Evolutionary conservation across 768 basidiomycete species (phyloP).

Genomic region (Pleurotus giganteus): DNA sequence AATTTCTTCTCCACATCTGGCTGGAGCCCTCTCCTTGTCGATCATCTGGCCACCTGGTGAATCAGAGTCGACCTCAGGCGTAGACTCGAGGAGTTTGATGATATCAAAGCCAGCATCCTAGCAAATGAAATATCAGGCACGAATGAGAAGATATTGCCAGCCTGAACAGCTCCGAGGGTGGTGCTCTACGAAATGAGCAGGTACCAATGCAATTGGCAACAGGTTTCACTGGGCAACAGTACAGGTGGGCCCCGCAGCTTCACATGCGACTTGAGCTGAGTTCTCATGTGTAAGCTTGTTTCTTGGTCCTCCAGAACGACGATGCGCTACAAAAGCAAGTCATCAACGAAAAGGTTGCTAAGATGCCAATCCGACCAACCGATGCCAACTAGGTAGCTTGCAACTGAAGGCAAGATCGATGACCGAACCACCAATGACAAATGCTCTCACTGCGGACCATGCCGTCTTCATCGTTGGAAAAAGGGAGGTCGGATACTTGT

Average conservation of each 20-base stretch:
- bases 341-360: background rate
- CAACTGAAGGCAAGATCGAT: constrained; percentile 78
- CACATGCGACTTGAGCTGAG: constrained; percentile 88
- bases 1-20: too few relatives aligned
- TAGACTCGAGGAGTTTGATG: constrained; percentile 70
- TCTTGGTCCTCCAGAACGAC: constrained; percentile 85
- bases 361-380: constrained; percentile 41
- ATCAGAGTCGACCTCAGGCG: constrained; percentile 79
- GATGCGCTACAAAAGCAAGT: constrained; percentile 46
- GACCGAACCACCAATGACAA: constrained; percentile 55
- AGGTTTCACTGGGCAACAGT: constrained; percentile 63
- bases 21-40: constrained; percentile 36
- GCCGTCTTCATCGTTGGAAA: too few relatives aligned
- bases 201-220: background rate
- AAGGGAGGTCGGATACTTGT: too few relatives aligned
- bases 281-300: constrained; percentile 79
- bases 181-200: constrained; percentile 45
- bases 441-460: constrained; percentile 43
- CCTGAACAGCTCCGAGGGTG: constrained; percentile 81
- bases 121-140: constrained; percentile 90
- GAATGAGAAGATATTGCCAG: constrained; percentile 80
- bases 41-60: constrained; percentile 59
- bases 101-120: constrained; percentile 71
- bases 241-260: constrained; percentile 85
- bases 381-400: constrained; percentile 78